A percentile compares a stretch with the other conserved stretches of the same genome.
These are phyloP conservation scores for Apiospora arundinis DNA, from an alignment of 2,329 filamentous ascomycete genomes.

Conservation along the genomic window DNA sequence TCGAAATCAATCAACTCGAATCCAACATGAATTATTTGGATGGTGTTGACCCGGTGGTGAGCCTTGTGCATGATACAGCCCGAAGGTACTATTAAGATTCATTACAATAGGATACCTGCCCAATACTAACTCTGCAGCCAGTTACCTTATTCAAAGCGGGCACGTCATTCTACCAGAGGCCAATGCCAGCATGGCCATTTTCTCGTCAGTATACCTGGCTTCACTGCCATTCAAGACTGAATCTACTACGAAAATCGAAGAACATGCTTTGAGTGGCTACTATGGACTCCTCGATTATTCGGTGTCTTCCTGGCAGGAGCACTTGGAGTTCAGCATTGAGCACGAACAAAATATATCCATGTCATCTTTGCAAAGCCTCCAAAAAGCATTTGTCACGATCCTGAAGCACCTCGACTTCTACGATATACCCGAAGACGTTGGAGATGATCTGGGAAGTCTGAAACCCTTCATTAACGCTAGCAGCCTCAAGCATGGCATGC, in stretches of 20 bases:
- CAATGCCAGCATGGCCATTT: neutral
- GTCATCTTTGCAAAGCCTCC: neutral
- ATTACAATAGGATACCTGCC: neutral
- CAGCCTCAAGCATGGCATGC: neutral
- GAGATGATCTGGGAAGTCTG: neutral
- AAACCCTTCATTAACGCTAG: neutral
- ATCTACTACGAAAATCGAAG: rapidly evolving
- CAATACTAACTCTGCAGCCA: neutral
- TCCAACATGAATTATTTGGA: neutral
- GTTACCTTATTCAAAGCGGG: neutral
- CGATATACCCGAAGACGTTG: neutral
- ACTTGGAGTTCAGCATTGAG: neutral
- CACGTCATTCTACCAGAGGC: neutral
- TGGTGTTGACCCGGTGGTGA: neutral
- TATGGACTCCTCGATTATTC: neutral
- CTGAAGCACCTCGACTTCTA: neutral
- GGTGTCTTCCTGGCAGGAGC: neutral
- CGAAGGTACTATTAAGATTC: neutral
- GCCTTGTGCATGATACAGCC: neutral
- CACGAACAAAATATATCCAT: neutral
- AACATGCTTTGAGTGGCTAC: neutral
- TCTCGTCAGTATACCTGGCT: neutral
- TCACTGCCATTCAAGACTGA: neutral
- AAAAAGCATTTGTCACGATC: neutral
- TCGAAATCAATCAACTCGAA: neutral